phyloP scores from a whole-genome alignment of 2,329 filamentous ascomycete genomes.

The Calonectria leucothoes region DNA sequence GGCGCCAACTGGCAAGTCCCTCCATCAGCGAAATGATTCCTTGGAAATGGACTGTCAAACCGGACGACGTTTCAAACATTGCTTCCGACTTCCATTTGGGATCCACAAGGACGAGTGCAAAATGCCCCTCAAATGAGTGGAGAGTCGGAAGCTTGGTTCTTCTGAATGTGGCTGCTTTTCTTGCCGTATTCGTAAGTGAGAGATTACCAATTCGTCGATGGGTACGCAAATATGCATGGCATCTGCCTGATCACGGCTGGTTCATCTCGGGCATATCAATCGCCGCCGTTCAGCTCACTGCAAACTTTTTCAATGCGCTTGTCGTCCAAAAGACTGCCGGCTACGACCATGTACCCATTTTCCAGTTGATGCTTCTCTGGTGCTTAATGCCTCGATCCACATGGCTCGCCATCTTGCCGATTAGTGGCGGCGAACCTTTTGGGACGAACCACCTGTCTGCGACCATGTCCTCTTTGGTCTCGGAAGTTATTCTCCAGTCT shows the following conservation, averaged over 20 bases:
- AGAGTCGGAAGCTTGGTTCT: conserved; percentile 17
- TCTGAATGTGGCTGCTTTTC: conserved; percentile 1
- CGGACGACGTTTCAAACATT: neutral
- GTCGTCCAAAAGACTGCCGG: conserved; percentile 1
- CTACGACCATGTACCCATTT: neutral
- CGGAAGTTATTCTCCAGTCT: conserved; percentile 5
- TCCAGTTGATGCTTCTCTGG: conserved; percentile 11
- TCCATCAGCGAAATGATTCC: conserved; percentile 23
- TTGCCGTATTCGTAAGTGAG: neutral
- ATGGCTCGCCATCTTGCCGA: conserved; percentile 11
- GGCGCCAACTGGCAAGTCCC: neutral
- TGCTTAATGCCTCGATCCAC: conserved; percentile 21
- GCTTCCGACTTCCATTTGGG: rapidly evolving
- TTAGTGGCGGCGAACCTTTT: neutral
- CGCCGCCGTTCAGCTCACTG: neutral
- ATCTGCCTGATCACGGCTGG: neutral
- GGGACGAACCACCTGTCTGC: neutral
- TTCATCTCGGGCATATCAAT: conserved; percentile 3
- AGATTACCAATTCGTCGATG: neutral
- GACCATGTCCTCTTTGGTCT: conserved; percentile 6
- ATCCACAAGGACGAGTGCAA: rapidly evolving
- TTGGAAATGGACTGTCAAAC: conserved; percentile 24
- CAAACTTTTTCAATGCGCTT: neutral
- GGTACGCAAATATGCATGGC: rapidly evolving
- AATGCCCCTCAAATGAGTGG: neutral